A percentile compares a stretch with the other conserved stretches of the same genome.
phyloP scores from a whole-genome alignment of 495 filamentous ascomycete species.

The Usnea hakonensis region DNA sequence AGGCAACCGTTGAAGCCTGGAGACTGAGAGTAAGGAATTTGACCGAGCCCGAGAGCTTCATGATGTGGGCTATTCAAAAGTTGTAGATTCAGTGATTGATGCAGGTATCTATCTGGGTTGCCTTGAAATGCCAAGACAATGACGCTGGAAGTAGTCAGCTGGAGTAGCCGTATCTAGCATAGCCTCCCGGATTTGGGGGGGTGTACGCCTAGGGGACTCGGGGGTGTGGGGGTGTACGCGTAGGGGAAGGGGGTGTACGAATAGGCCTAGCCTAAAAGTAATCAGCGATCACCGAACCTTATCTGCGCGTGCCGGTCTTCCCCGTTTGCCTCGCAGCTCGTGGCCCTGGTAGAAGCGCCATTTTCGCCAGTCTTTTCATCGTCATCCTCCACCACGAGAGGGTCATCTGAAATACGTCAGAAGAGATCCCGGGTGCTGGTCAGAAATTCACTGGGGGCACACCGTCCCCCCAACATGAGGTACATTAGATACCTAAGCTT shows the following conservation, averaged over 20 bases:
- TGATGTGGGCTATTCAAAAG: not conserved
- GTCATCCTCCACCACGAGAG: slow-evolving; percentile 9
- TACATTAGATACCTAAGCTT: too few relatives aligned
- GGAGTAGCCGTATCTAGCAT: too few relatives aligned
- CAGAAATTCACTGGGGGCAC: slow-evolving; percentile 11
- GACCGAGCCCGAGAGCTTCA: not conserved
- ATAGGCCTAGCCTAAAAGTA: too few relatives aligned
- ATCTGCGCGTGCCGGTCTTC: too few relatives aligned
- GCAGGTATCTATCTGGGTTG: not conserved
- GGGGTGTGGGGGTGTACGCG: too few relatives aligned
- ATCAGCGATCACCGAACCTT: too few relatives aligned
- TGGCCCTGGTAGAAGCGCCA: slow-evolving; percentile 10
- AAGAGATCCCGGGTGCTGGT: slow-evolving; percentile 10
- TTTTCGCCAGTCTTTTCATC: slow-evolving; percentile 10
- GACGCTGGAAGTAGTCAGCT: too few relatives aligned
- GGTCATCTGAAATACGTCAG: slow-evolving; percentile 15
- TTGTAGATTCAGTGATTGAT: not conserved
- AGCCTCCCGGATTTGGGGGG: too few relatives aligned
- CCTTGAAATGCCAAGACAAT: not conserved
- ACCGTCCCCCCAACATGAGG: too few relatives aligned
- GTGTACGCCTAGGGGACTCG: too few relatives aligned
- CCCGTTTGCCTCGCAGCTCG: too few relatives aligned
- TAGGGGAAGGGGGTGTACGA: too few relatives aligned
- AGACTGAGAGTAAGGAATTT: not conserved
- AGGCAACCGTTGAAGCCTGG: not conserved